phyloP scores from a whole-genome alignment of 2,329 filamentous ascomycete genomes.

The Aspergillus quadrilineatus region DNA sequence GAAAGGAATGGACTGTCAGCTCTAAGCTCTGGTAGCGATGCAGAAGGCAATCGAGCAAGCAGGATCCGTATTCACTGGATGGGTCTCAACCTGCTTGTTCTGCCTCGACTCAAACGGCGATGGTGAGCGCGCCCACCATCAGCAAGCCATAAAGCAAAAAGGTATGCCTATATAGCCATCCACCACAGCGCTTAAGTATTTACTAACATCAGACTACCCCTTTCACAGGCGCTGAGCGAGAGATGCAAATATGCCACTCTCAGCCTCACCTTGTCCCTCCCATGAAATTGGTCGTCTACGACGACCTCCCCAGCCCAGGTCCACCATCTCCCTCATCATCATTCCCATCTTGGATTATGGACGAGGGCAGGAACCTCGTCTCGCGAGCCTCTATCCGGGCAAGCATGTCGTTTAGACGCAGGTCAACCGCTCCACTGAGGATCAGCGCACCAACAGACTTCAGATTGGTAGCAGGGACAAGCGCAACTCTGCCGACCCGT shows the following conservation, averaged over 20 bases:
- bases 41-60: constrained; percentile 39
- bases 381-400: constrained; percentile 43
- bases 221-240: constrained; percentile 39
- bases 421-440: constrained; percentile 30
- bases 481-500: constrained; percentile 20
- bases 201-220: neutral
- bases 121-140: constrained; percentile 26
- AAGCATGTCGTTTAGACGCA: constrained; percentile 41
- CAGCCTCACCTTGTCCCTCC: constrained; percentile 49
- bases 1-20: constrained; percentile 30
- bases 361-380: constrained; percentile 40
- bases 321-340: constrained; percentile 32
- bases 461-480: constrained; percentile 28
- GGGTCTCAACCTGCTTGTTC: constrained; percentile 41
- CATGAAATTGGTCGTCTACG: constrained; percentile 46
- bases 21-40: constrained; percentile 37
- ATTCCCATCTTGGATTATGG: constrained; percentile 41
- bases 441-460: constrained; percentile 48
- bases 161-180: constrained; percentile 14
- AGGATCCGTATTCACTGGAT: constrained; percentile 40
- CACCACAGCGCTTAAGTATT: neutral
- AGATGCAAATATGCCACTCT: constrained; percentile 46
- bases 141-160: constrained; percentile 23
- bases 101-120: constrained; percentile 29
- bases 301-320: constrained; percentile 39